These are phyloP conservation scores for Acanthamoeba castellanii DNA, from an alignment of 208 protist genomes.

Conservation along the genomic window DNA sequence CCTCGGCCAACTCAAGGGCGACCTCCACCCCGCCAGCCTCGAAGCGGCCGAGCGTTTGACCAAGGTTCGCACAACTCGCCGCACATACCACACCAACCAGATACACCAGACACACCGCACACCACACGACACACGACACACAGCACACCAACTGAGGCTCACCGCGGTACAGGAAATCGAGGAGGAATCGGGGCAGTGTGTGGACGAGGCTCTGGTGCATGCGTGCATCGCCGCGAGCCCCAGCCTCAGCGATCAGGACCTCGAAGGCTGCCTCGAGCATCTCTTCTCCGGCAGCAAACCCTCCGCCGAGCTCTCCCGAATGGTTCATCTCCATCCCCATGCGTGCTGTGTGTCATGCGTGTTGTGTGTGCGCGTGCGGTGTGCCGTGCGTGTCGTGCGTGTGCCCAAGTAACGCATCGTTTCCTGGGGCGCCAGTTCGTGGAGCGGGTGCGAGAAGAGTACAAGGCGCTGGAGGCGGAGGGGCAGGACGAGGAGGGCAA, in stretches of 20 bases:
- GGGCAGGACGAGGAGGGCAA: neutral
- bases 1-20: constrained; percentile 46
- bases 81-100: neutral
- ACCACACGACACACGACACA: neutral
- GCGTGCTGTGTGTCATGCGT: no score
- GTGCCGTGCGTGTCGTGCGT: neutral
- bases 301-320: neutral
- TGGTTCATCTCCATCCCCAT: neutral
- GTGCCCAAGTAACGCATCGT: neutral
- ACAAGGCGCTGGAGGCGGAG: neutral
- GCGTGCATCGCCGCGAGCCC: constrained; percentile 43
- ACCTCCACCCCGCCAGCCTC: neutral
- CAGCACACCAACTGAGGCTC: no score
- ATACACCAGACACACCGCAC: neutral
- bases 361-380: no score
- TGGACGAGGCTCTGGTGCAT: constrained; percentile 30
- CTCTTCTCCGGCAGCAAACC: neutral
- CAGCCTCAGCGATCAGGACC: constrained; percentile 8
- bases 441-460: constrained; percentile 30
- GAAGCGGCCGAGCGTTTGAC: neutral
- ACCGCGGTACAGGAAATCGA: neutral
- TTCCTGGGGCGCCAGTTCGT: neutral
- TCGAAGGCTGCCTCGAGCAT: constrained; percentile 3
- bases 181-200: constrained; percentile 3
- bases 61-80: neutral